Evolutionary conservation across 1,284 basidiomycete species (phyloP), one percentile per base, ranked within the genome.

Genomic region (Pseudozyma sp.): DNA sequence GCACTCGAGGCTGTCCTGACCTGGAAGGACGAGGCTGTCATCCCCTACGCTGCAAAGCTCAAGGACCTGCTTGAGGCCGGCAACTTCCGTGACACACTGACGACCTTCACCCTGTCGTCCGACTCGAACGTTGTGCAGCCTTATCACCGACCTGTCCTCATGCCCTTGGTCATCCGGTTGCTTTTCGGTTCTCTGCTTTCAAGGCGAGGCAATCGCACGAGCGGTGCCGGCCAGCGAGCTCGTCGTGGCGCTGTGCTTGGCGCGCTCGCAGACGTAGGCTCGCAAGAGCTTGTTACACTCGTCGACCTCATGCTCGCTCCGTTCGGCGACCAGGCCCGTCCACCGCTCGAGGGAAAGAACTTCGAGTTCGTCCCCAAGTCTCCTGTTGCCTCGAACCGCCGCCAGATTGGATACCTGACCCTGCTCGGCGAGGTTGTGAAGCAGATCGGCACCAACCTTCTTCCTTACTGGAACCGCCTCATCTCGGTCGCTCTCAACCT

Each of bases 171-270:
- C 53, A 89, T 94, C 18, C 89, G 94, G 16, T 82, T 99, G 0
- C 88, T 97, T 5, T 99, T 92, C 85, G 97, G 97, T 3, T 86
- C 93, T 70, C 93, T 98, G 91, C 88, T 94, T 48, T 93, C 95
- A 80, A 90, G 89, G 69, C 90, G 90, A 62, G 92, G 93, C 1
- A 89, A 91, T 10, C 86, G 88, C 14, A 82, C 86, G 1, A 89
- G 86, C 52, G 87, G 87, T n/a, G 89, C 88, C 0, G 92, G 94
- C 59, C 80, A 82, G 48, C 53, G 63, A 19, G 73, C 80, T 44
- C 88, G 93, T 36, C 92, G 85, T 87, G 90, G 86, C 34, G 93
- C 94, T 1, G 90, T 98, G 12, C 87, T 99, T 21, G 87, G 89
- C 14, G 87, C 92, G 1, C 87, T 98, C 14, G 90, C 88, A 2